These are phyloP conservation scores for Purshia tridentata DNA, from an alignment of 306 rosid species.

Conservation along the genomic window DNA sequence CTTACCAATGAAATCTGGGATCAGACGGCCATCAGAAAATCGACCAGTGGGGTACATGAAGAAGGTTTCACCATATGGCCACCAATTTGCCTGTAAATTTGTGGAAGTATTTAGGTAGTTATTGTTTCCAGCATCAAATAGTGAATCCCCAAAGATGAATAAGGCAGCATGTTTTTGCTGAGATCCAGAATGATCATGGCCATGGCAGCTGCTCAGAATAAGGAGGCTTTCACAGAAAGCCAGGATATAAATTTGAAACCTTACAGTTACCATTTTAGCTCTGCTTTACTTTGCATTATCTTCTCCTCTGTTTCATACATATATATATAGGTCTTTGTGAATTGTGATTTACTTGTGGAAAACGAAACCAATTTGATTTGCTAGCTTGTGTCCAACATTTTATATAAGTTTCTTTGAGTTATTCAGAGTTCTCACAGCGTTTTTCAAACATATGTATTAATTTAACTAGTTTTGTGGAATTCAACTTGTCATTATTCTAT, in stretches of 20 bases:
- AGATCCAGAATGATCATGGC: not conserved
- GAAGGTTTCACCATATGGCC: conserved; percentile 47
- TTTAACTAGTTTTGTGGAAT: no score
- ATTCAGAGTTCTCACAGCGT: no score
- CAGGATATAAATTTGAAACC: not conserved
- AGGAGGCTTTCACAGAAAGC: not conserved
- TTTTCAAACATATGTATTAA: no score
- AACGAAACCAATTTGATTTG: not conserved
- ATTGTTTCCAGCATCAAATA: conserved; percentile 40
- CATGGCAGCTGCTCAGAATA: not conserved
- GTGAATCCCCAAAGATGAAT: conserved; percentile 40
- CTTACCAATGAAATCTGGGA: conserved; percentile 41
- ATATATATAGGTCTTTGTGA: not conserved
- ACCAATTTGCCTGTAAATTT: not conserved
- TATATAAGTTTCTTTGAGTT: no score
- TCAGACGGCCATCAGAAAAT: conserved; percentile 40
- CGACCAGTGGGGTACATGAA: conserved; percentile 39
- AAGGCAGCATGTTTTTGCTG: conserved; percentile 13
- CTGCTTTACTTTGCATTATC: not conserved
- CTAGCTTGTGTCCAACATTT: no score
- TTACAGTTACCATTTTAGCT: conserved; percentile 4
- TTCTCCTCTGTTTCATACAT: not conserved
- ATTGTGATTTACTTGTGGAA: not conserved
- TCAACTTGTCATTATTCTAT: no score
- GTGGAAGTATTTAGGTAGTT: conserved; percentile 17